phyloP scores from a whole-genome alignment of 2,329 filamentous ascomycete genomes.

The Penicillium brevicompactum region DNA sequence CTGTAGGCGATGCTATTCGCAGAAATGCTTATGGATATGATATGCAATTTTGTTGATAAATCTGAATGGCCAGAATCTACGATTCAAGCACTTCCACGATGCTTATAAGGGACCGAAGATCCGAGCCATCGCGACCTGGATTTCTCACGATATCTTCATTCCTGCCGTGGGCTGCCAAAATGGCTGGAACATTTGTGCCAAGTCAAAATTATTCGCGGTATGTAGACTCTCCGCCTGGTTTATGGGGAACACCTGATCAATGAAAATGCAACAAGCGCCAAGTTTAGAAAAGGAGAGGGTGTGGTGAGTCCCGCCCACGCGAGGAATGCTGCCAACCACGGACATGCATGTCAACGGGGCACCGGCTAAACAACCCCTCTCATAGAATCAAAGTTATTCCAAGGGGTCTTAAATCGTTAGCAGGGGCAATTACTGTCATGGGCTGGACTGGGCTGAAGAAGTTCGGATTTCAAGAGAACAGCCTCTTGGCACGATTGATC shows the following conservation, averaged over 20 bases:
- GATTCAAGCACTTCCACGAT: neutral
- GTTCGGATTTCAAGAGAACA: neutral
- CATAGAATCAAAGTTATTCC: neutral
- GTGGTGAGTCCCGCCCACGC: slow-evolving; percentile 2
- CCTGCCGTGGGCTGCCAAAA: slow-evolving; percentile 18
- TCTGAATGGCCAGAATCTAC: neutral
- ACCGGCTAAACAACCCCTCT: neutral
- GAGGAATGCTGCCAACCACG: slow-evolving; percentile 23
- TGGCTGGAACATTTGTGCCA: neutral
- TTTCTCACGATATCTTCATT: slow-evolving; percentile 19
- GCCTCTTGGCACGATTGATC: neutral
- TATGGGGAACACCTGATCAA: neutral
- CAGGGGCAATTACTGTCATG: neutral
- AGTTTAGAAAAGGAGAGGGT: neutral
- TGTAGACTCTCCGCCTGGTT: neutral
- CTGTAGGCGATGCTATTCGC: neutral
- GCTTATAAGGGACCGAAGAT: slow-evolving; percentile 14
- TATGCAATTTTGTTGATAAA: neutral
- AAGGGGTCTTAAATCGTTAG: neutral
- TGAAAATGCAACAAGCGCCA: neutral
- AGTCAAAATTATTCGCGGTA: neutral
- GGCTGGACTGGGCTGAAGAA: neutral
- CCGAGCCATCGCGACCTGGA: neutral
- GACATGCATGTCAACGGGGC: slow-evolving; percentile 2
- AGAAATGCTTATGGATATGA: neutral